phyloP scores from a whole-genome alignment of 2,329 filamentous ascomycete species.

The Bretziella fagacearum region DNA sequence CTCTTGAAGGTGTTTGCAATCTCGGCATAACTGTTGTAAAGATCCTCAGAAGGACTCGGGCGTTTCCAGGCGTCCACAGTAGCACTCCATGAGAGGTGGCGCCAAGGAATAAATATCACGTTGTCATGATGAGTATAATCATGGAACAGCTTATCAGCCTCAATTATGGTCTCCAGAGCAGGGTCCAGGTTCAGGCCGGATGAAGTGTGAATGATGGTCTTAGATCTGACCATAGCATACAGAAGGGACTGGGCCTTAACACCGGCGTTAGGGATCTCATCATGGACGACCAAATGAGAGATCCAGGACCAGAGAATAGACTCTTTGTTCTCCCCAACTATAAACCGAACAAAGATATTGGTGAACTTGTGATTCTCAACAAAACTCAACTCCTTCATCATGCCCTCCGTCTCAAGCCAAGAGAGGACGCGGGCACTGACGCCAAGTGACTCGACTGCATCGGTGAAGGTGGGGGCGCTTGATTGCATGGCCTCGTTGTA shows the following conservation, averaged over 20 bases:
- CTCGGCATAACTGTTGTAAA: conserved; percentile 37
- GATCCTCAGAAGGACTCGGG: conserved; percentile 27
- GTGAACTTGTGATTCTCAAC: conserved; percentile 26
- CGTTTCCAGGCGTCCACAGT: conserved; percentile 33
- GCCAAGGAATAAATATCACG: conserved; percentile 28
- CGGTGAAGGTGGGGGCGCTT: conserved; percentile 20
- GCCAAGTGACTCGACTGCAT: conserved; percentile 26
- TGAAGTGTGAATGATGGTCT: conserved; percentile 19
- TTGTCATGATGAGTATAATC: conserved; percentile 21
- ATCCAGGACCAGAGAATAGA: conserved; percentile 38
- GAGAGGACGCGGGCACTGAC: conserved; percentile 32
- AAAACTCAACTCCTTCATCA: conserved; percentile 31
- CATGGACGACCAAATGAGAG: conserved; percentile 23
- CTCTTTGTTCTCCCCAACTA: conserved; percentile 36
- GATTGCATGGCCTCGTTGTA: conserved; percentile 24
- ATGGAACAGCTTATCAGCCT: conserved; percentile 28
- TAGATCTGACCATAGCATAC: conserved; percentile 27
- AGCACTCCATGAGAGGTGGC: conserved; percentile 32
- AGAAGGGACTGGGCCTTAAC: conserved; percentile 21
- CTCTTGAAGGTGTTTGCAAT: conserved; percentile 24
- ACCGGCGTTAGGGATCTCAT: conserved; percentile 16
- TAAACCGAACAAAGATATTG: conserved; percentile 28
- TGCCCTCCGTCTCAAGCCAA: conserved; percentile 37
- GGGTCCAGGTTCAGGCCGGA: conserved; percentile 28
- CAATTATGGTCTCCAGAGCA: conserved; percentile 32